phyloP scores from a whole-genome alignment of 228 moss, liverwort and hornwort species.

The Sphagnum magellanicum region DNA sequence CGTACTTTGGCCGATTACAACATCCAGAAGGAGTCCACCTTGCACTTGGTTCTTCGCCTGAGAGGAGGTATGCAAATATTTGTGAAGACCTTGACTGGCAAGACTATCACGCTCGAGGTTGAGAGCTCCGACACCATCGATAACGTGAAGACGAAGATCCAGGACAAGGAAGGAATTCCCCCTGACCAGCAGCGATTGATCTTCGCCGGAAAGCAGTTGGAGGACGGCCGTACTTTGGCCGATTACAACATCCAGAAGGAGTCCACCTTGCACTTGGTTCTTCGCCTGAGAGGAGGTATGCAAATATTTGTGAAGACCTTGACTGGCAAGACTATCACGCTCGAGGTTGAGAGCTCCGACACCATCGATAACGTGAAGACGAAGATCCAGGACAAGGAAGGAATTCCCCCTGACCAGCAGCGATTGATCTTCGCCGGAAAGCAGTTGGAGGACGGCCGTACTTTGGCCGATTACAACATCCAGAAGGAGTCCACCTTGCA shows the following conservation, averaged over 20 bases:
- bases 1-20: constrained; percentile 19
- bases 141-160: too few species aligned
- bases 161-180: too few species aligned
- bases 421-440: constrained; percentile 19
- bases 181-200: too few species aligned
- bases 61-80: constrained; percentile 42
- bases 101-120: neutral
- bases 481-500: neutral
- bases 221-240: constrained; percentile 5
- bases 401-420: constrained; percentile 21
- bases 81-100: constrained; percentile 34
- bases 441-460: constrained; percentile 5
- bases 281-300: constrained; percentile 5
- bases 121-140: too few species aligned
- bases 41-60: constrained; percentile 31
- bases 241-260: constrained; percentile 2
- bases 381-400: constrained; percentile 33
- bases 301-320: constrained; percentile 1
- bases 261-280: constrained; percentile 6
- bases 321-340: neutral
- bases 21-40: constrained; percentile 25
- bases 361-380: constrained; percentile 3
- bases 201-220: constrained; percentile 4
- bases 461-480: neutral
- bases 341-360: neutral